Base-by-base conservation (phyloP, 1,139 yeast species). In the Sugiyamaella sp. region DNA sequence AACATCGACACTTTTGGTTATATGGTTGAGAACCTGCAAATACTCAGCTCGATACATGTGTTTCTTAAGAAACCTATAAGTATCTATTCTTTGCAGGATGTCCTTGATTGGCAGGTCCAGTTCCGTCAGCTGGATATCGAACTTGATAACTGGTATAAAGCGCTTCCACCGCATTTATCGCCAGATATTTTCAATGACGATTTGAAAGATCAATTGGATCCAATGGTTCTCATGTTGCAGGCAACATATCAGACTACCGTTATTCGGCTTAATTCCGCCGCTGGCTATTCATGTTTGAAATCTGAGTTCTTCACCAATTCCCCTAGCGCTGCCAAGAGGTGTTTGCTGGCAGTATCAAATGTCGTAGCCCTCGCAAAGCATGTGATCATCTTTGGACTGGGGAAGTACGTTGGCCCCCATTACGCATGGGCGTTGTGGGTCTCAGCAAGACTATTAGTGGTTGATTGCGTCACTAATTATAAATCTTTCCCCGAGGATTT, bases 361-460 rank as follows among this genome's bases (percentile, higher is more conserved):
- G 67, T 67, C 8, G 63, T 60, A 17, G 47, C 53, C 3, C 58
- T 67, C 39, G 68, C 67, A 1, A 46, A 55, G 8, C 58, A 60
- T 10, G 57, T 67, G 9, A 60, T 58, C 20, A 55, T 61, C 32
- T 57, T 60, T 21, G 54, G 54, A 2, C 57, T 63, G 3, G 63
- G 66, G 56, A 65, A 64, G 24, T 57, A 57, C 21, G 54, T 70
- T 25, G 74, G 75, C 1, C 74, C 74, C 3, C 69, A 67, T 41
- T 71, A 68, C 53, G 71, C 74, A 0, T 71, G 72, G 57, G 64
- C 60, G 38, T 58, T 71, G 12, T 72, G 75, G 74, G 71, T 71
- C 14, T 65, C 69, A 39, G 66, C 73, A 1, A 59, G 75, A 52
- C 63, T 72, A n/a, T 50, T 71, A 25, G 63, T 72, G 40, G 74